phyloP scores from a whole-genome alignment of 2,329 filamentous ascomycete genomes.

The Lachnellula subtilissima region DNA sequence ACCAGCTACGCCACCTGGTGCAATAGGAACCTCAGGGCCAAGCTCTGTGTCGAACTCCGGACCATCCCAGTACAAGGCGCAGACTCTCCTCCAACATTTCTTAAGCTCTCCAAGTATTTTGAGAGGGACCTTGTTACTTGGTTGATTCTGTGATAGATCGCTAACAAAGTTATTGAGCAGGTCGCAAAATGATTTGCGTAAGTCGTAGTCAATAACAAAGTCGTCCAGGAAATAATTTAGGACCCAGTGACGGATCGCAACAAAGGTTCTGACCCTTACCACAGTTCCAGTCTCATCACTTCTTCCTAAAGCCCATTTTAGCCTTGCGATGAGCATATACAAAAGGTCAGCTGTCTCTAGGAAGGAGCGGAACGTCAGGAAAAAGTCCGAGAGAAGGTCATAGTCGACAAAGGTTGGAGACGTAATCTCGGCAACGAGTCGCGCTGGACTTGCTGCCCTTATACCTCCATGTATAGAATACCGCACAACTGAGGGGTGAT shows the following conservation, averaged over 20 bases:
- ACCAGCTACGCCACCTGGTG: slow-evolving; percentile 69
- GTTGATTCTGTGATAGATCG: slow-evolving; percentile 45
- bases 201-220: slow-evolving; percentile 70
- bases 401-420: slow-evolving; percentile 96
- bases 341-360: slow-evolving; percentile 72
- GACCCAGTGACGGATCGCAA: slow-evolving; percentile 94
- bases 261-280: slow-evolving; percentile 92
- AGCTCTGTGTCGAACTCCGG: slow-evolving; percentile 59
- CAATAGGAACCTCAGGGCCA: slow-evolving; percentile 61
- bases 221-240: slow-evolving; percentile 97
- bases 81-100: slow-evolving; percentile 93
- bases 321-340: slow-evolving; percentile 75
- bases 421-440: slow-evolving; percentile 92
- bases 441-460: slow-evolving; percentile 81
- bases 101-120: slow-evolving; percentile 94
- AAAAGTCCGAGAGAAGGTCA: slow-evolving; percentile 95
- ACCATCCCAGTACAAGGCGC: slow-evolving; percentile 82
- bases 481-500: slow-evolving; percentile 76
- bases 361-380: slow-evolving; percentile 89
- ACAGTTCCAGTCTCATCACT: slow-evolving; percentile 83
- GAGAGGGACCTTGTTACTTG: slow-evolving; percentile 50
- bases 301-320: slow-evolving; percentile 80
- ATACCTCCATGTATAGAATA: slow-evolving; percentile 74
- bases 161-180: slow-evolving; percentile 67
- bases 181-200: slow-evolving; percentile 75